Conservation (phyloP, 2,329 filamentous ascomycete species). For the Claviceps cyperi region DNA sequence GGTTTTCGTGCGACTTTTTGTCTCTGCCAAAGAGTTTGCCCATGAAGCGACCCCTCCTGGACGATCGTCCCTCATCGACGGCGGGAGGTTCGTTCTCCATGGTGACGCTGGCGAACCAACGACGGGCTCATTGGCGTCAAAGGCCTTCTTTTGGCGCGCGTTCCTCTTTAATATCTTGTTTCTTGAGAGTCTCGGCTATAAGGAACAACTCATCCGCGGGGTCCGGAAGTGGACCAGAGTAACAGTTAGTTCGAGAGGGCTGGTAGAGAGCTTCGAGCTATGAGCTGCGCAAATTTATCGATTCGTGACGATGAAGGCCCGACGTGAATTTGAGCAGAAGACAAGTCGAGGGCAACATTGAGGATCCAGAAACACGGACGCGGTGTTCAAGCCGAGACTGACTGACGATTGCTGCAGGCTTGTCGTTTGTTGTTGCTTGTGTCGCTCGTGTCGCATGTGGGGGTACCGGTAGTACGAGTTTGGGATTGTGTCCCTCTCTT, state of each 20-base stretch:
- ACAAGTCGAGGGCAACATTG: background rate
- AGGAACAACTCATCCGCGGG: slow-evolving; percentile 1
- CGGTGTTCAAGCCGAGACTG: background rate
- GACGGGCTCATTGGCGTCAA: slow-evolving; percentile 17
- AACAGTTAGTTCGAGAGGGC: background rate
- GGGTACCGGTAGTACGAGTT: too few relatives aligned
- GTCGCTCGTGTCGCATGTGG: slow-evolving; percentile 1
- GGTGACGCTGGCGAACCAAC: slow-evolving; percentile 11
- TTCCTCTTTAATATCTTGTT: background rate
- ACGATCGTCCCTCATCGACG: slow-evolving; percentile 25
- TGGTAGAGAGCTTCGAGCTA: background rate
- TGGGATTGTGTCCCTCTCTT: too few relatives aligned
- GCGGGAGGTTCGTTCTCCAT: slow-evolving; percentile 33
- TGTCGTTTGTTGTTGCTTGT: slow-evolving; percentile 1
- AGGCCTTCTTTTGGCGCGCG: background rate
- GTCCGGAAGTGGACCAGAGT: background rate
- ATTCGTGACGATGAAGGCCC: background rate
- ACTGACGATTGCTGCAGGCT: background rate
- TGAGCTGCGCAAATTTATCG: background rate
- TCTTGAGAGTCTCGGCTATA: background rate
- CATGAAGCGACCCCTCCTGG: slow-evolving; percentile 43
- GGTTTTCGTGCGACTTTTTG: slow-evolving; percentile 18
- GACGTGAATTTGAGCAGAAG: background rate
- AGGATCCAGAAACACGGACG: background rate
- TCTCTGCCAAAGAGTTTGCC: slow-evolving; percentile 45